Conservation (phyloP, 768 basidiomycete genomes). For the Tricholomella constricta region DNA sequence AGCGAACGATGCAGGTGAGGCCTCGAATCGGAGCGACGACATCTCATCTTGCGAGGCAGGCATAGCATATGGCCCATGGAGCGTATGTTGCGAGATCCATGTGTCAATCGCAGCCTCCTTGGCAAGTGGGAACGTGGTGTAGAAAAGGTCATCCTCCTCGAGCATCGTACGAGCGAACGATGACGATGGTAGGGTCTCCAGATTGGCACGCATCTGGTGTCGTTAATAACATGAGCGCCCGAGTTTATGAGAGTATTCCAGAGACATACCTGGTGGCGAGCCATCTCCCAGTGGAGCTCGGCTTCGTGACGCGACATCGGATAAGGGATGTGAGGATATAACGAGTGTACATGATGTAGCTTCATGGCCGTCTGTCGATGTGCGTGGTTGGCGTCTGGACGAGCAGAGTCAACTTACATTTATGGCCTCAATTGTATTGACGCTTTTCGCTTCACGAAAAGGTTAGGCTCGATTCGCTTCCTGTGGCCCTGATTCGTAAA, state of each 20-base stretch:
- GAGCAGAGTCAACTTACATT: background rate
- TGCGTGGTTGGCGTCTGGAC: background rate
- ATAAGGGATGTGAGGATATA: background rate
- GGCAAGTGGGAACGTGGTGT: conserved; percentile 20
- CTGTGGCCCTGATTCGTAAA: too few relatives aligned
- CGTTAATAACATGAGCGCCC: background rate
- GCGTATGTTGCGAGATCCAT: conserved; percentile 10
- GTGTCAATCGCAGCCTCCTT: conserved; percentile 13
- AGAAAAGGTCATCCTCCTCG: conserved; percentile 21
- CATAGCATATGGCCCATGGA: too few relatives aligned
- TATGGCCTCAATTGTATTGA: background rate
- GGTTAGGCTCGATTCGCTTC: conserved; percentile 17
- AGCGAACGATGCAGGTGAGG: background rate
- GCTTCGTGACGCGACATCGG: conserved; percentile 11
- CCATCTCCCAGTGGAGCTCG: conserved; percentile 13
- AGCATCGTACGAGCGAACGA: conserved; percentile 20
- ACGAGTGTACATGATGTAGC: background rate
- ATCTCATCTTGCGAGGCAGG: background rate
- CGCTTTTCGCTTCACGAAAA: conserved; percentile 1
- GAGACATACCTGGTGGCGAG: conserved; percentile 11
- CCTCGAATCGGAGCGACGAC: background rate
- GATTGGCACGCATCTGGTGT: conserved; percentile 1
- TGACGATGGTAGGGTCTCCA: conserved; percentile 2
- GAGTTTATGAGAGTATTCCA: too few relatives aligned
- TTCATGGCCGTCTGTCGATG: background rate